phyloP scores from a whole-genome alignment of 1,284 basidiomycete species.

The Moniliophthora roreri region DNA sequence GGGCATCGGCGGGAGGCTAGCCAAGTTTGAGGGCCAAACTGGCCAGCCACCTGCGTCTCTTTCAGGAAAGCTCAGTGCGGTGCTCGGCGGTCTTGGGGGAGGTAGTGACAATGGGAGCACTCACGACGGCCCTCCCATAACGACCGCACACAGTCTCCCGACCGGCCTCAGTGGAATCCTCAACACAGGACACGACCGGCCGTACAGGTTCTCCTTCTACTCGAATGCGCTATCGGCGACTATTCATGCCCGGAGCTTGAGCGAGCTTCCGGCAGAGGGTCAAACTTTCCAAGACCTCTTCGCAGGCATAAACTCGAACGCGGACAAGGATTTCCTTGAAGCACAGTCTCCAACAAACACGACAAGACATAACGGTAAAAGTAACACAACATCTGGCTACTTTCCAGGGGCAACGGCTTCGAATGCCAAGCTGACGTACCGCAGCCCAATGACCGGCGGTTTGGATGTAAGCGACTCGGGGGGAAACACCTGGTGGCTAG shows the following conservation, averaged over 20 bases:
- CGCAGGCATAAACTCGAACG: conserved; percentile 41
- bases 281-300: conserved; percentile 95
- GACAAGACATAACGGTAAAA: not conserved
- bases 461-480: conserved; percentile 1
- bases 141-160: conserved; percentile 17
- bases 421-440: conserved; percentile 9
- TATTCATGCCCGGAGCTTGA: conserved; percentile 91
- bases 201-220: conserved; percentile 98
- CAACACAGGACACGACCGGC: conserved; percentile 76
- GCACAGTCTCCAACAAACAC: not conserved
- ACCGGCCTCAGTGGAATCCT: conserved; percentile 34
- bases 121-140: conserved; percentile 13
- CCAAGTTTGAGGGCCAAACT: conserved; percentile 79
- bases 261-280: conserved; percentile 92
- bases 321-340: not conserved
- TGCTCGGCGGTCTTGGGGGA: conserved; percentile 21
- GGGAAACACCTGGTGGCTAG: conserved; percentile 94
- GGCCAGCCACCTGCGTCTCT: conserved; percentile 49
- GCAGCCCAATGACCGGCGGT: conserved; percentile 1
- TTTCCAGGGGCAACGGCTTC: not conserved
- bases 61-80: conserved; percentile 35
- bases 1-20: conserved; percentile 86
- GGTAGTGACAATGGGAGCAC: conserved; percentile 12
- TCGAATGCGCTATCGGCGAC: conserved; percentile 92
- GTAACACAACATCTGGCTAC: not conserved